phyloP scores from a whole-genome alignment of 768 basidiomycete genomes.

The Collybiopsis luxurians region DNA sequence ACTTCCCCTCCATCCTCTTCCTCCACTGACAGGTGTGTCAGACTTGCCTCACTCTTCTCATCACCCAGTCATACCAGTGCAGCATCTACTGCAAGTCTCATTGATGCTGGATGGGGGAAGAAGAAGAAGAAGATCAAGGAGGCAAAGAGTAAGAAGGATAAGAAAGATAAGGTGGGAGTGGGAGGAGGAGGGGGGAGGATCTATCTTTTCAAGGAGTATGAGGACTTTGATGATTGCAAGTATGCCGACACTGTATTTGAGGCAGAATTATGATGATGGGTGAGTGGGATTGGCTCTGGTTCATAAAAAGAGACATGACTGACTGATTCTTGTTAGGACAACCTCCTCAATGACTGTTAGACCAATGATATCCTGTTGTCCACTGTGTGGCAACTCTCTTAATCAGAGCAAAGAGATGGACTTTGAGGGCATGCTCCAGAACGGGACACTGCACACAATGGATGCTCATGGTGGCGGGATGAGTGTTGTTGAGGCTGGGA shows the following conservation, averaged over 20 bases:
- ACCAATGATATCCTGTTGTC: too few species aligned
- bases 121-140: neutral
- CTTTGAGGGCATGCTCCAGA: conserved; percentile 3
- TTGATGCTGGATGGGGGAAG: neutral
- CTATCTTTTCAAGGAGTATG: neutral
- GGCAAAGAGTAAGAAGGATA: neutral
- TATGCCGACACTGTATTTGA: neutral
- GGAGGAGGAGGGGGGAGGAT: too few species aligned
- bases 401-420: neutral
- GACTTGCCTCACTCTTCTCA: neutral
- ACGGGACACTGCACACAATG: neutral
- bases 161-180: conserved; percentile 1
- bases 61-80: neutral
- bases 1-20: neutral
- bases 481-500: neutral
- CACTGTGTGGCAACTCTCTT: too few species aligned
- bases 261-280: neutral
- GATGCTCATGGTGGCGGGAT: neutral
- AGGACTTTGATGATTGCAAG: neutral
- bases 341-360: too few species aligned
- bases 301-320: too few species aligned
- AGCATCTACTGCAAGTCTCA: neutral
- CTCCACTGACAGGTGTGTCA: neutral
- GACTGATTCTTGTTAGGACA: too few species aligned
- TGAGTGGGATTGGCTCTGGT: too few species aligned